Evolutionary conservation across 306 rosid species (phyloP), one percentile per base, ranked within the genome.

Genomic region (Cucurbita moschata): DNA sequence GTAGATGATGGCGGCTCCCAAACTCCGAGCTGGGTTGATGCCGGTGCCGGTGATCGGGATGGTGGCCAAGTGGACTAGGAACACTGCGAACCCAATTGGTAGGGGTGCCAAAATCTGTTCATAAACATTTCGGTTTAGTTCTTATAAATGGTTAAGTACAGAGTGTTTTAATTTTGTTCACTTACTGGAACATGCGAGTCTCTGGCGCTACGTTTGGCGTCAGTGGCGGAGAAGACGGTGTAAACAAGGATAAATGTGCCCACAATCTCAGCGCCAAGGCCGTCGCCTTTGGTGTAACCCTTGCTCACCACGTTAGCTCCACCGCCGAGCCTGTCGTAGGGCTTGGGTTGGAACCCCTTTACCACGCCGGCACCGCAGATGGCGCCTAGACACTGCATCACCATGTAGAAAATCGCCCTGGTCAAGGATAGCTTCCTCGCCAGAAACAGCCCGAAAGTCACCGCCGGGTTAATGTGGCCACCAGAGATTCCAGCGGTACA

Each of bases 401-500:
- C 79, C 0, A 92, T 92, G 86, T 92, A 92, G 78, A 77, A 92
- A 78, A 92, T 10, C 2, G 98, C 92, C 75, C 98, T 79, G 0
- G 92, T 86, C 80, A 92, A 60, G 15, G 98, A 92, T 75, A 92
- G 80, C 78, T 92, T 92, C 79, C 97, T 78, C 2, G 89, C 97
- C 86, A 92, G 73, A 58, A 92, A 86, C 54, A 92, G 54, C 47
- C 97, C 97, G 12, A 92, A 89, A 0, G 97, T 89, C 70, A 86
- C 89, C 5, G 89, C 89, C 42, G 89, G 89, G 75, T 86, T 86
- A 7, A 86, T 86, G 77, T 86, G 89, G 18, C 89, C 89, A 5
- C 97, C 97, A 53, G 98, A 92, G 81, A 92, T 92, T 5, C 98
- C 98, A 10, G 98, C 98, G 1, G 96, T 92, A 50, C 96, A 88